Evolutionary conservation across 176 grass and related monocot genomes (phyloP).

Genomic region (Dendrocalamus sinicus): DNA sequence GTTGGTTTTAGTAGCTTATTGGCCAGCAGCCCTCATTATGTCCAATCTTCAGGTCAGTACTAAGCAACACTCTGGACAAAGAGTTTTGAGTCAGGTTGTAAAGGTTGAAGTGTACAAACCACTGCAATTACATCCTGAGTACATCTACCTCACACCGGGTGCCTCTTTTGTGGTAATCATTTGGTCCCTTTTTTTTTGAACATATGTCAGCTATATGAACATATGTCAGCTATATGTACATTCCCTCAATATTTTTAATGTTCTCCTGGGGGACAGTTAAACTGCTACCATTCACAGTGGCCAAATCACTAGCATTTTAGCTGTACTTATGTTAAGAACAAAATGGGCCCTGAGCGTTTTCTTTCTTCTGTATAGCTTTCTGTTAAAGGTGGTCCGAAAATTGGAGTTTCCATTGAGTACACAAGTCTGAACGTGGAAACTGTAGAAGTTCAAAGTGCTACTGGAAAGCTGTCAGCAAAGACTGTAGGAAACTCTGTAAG

Average conservation of each 20-base stretch:
- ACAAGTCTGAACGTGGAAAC: conserved; percentile 62
- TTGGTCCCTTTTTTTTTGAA: conserved; percentile 10
- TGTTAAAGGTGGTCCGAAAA: conserved; percentile 90
- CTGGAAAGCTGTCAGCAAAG: conserved; percentile 78
- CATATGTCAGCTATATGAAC: conserved; percentile 11
- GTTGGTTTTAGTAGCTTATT: conserved; percentile 32
- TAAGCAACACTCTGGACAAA: conserved; percentile 70
- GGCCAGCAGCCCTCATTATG: conserved; percentile 31
- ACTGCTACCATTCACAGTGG: conserved; percentile 29
- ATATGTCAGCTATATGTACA: conserved; percentile 22
- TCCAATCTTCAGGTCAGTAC: conserved; percentile 72
- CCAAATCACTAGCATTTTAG: conserved; percentile 16
- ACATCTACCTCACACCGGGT: conserved; percentile 90
- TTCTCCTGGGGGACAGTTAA: not conserved
- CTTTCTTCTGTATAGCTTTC: conserved; percentile 62
- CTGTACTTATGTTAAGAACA: conserved; percentile 10
- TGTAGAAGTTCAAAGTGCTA: conserved; percentile 64
- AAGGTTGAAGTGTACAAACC: conserved; percentile 90
- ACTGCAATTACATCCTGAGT: conserved; percentile 81
- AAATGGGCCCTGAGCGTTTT: conserved; percentile 31
- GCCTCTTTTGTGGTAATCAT: conserved; percentile 87
- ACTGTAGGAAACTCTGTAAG: conserved; percentile 90
- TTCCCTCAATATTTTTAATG: conserved; percentile 9
- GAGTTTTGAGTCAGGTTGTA: conserved; percentile 86
- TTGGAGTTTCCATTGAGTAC: conserved; percentile 73